These are phyloP conservation scores for Lithospermum erythrorhizon DNA, from an alignment of 257 asterid genomes.

Conservation along the genomic window DNA sequence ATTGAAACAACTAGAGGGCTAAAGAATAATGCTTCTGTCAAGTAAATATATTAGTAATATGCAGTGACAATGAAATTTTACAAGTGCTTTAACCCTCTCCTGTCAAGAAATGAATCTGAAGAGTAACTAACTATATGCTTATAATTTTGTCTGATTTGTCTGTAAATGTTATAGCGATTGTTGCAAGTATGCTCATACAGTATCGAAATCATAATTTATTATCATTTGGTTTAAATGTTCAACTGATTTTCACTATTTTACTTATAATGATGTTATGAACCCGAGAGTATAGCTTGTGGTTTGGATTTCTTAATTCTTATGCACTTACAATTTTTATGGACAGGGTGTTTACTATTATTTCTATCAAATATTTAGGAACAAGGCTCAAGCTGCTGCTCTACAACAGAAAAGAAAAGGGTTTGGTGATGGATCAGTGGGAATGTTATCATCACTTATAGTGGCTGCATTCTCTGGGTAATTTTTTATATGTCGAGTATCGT, in stretches of 20 bases:
- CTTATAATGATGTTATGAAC: background rate
- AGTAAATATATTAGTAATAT: too few species aligned
- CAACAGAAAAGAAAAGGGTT: conserved; percentile 51
- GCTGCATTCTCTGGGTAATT: conserved; percentile 90
- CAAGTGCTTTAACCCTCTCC: background rate
- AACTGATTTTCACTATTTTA: background rate
- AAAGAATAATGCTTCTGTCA: background rate
- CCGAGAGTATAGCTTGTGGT: conserved; percentile 1
- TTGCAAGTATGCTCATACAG: background rate
- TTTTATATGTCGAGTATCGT: conserved; percentile 8
- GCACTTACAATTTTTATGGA: conserved; percentile 38
- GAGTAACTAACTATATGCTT: background rate
- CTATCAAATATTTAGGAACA: conserved; percentile 94
- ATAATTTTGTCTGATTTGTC: background rate
- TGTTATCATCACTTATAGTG: conserved; percentile 80
- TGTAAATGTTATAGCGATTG: background rate
- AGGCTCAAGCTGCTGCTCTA: conserved; percentile 63
- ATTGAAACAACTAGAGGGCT: background rate
- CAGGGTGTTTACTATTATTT: conserved; percentile 99
- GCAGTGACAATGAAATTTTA: too few species aligned
- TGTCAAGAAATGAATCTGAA: background rate
- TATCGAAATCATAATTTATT: background rate
- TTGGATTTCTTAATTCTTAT: conserved; percentile 30
- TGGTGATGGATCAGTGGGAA: conserved; percentile 97
- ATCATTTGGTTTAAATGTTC: background rate